Evolutionary conservation across 2,329 filamentous ascomycete genomes (phyloP).

Genomic region (Tolypocladium pustulatum): DNA sequence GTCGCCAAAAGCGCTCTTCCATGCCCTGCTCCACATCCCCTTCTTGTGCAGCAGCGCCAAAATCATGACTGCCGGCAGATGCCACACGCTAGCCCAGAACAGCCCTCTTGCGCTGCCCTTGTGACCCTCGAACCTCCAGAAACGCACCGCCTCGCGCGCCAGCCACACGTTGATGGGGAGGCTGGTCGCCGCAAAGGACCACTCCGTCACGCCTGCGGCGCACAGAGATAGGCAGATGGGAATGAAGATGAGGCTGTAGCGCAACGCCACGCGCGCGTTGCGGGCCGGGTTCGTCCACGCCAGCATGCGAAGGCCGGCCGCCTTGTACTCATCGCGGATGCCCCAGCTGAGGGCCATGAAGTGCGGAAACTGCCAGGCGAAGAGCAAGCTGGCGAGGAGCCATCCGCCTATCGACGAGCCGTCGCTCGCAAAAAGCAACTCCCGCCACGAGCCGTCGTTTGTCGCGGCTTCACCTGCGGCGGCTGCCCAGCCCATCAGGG

Average conservation of each 20-base stretch:
- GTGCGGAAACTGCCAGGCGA: slow-evolving; percentile 96
- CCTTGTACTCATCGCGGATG: slow-evolving; percentile 81
- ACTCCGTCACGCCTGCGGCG: slow-evolving; percentile 71
- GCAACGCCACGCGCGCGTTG: slow-evolving; percentile 77
- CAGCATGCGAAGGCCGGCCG: slow-evolving; percentile 60
- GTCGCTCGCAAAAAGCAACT: slow-evolving; percentile 58
- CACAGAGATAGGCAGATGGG: slow-evolving; percentile 77
- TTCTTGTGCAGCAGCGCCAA: slow-evolving; percentile 89
- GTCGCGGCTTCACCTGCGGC: slow-evolving; percentile 82
- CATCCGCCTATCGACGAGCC: slow-evolving; percentile 67
- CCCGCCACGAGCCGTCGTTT: slow-evolving; percentile 62
- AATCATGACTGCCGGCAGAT: slow-evolving; percentile 81
- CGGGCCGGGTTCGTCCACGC: slow-evolving; percentile 77
- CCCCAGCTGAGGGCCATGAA: slow-evolving; percentile 90
- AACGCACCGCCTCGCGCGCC: slow-evolving; percentile 63
- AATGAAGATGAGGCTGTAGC: slow-evolving; percentile 78
- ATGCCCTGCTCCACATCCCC: slow-evolving; percentile 79
- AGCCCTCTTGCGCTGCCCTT: slow-evolving; percentile 72
- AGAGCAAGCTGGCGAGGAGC: slow-evolving; percentile 74
- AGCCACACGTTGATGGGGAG: slow-evolving; percentile 81
- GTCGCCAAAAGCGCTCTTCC: slow-evolving; percentile 53
- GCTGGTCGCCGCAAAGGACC: slow-evolving; percentile 73
- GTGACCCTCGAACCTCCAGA: slow-evolving; percentile 70
- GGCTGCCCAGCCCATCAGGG: slow-evolving; percentile 96
- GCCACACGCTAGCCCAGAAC: slow-evolving; percentile 98